A percentile compares a stretch with the other conserved stretches of the same genome.
phyloP scores from a whole-genome alignment of 371 early-diverging fungal species.

The Mortierella sp. region DNA sequence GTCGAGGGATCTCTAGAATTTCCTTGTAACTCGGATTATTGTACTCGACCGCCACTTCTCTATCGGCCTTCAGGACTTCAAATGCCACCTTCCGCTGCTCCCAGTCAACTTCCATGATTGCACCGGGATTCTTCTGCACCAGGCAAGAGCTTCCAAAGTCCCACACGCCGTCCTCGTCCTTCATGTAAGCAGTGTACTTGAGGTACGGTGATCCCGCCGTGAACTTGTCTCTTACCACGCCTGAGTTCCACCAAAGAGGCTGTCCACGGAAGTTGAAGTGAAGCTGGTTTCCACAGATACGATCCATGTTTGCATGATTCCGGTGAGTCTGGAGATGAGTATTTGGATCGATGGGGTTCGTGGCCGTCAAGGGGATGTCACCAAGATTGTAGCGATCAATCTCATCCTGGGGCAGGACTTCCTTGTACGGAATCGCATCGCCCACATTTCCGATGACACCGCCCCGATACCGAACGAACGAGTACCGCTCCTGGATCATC shows the following conservation, averaged over 20 bases:
- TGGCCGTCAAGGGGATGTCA: constrained; percentile 18
- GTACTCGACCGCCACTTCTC: constrained; percentile 26
- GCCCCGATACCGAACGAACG: constrained; percentile 62
- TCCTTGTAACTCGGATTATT: constrained; percentile 7
- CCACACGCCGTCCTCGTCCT: constrained; percentile 49
- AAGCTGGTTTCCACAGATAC: constrained; percentile 67
- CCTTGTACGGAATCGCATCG: constrained; percentile 41
- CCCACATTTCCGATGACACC: constrained; percentile 67
- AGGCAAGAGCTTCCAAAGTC: constrained; percentile 37
- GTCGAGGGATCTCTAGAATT: constrained; percentile 29
- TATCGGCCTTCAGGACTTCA: constrained; percentile 28
- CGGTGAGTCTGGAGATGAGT: not conserved
- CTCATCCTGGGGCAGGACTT: constrained; percentile 29
- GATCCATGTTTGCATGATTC: constrained; percentile 56
- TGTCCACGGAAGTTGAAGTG: constrained; percentile 56
- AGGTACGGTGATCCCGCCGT: constrained; percentile 25
- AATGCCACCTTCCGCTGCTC: constrained; percentile 34
- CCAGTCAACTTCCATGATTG: constrained; percentile 51
- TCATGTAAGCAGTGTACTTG: constrained; percentile 40
- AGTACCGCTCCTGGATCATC: constrained; percentile 67
- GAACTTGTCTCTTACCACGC: constrained; percentile 59
- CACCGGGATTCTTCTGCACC: constrained; percentile 21
- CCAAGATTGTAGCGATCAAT: constrained; percentile 36
- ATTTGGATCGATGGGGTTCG: constrained; percentile 19
- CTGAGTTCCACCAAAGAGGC: constrained; percentile 69